Evolutionary conservation across 2,329 filamentous ascomycete genomes (phyloP), one percentile per base, ranked within the genome.

Genomic region (Cladorrhinum sp.): DNA sequence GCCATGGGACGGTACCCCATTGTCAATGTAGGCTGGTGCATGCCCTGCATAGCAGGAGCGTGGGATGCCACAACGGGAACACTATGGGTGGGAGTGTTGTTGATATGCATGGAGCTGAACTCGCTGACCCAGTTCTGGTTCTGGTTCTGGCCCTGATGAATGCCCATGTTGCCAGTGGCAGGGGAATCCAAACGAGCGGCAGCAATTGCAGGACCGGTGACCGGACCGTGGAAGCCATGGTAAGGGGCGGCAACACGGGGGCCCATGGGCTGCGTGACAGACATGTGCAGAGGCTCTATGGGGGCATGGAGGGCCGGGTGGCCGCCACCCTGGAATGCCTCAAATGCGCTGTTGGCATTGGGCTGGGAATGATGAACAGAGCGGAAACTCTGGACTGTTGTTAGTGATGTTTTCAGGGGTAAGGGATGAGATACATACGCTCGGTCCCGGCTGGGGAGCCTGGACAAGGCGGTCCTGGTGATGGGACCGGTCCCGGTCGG

Each of bases 381-480:
- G 23, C 66, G 66, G 61, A 70, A 70, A 10, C 62, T 49, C 69
- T 71, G 59, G 16, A 30, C 1, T 1, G 28, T 10, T 18, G 57
- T 67, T 24, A 67, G 65, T 50, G 51, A 57, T 56, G 21, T 30
- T 10, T 3, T 12, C 36, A 28, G n/a, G 18, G 10, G 14, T 20
- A 18, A 21, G 30, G 16, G 16, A 18, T 16, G 18, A 12, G 33
- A 36, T 3, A 69, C 69, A 59, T 65, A 73, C 71, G 16, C 63
- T 65, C 16, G 65, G 58, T 21, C 58, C 58, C 16, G 59, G 36
- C 48, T 64, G 66, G 8, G 64, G 33, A 21, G 56, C 55, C 56
- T 61, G 63, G 30, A 64, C 65, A 52, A 90, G 69, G 56, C 88
- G 86, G 74, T 92, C 90, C 73, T 91, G 90, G 71, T 92, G 89